A percentile compares a stretch with the other conserved stretches of the same genome.
phyloP scores from a whole-genome alignment of 805 yeast species.

The Teunomyces barrocoloradensis region DNA sequence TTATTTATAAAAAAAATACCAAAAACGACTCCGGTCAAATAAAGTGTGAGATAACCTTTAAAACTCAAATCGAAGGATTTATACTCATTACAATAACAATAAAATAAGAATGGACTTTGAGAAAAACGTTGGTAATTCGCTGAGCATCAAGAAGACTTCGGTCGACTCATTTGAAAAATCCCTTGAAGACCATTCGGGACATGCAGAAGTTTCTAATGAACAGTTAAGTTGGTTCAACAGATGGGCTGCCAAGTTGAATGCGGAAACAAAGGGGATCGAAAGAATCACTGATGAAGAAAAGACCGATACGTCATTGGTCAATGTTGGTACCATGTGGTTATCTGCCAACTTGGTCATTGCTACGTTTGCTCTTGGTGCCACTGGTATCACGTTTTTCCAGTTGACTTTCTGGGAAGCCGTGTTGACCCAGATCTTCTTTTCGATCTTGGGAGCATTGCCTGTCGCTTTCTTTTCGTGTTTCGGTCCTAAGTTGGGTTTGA shows the following conservation, averaged over 20 bases:
- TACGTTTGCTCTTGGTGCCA: slow-evolving; percentile 72
- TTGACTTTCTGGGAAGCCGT: slow-evolving; percentile 73
- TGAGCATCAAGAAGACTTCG: slow-evolving; percentile 18
- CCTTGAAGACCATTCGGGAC: slow-evolving; percentile 20
- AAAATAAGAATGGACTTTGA: slow-evolving; percentile 2
- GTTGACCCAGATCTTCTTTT: slow-evolving; percentile 68
- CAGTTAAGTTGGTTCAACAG: slow-evolving; percentile 29
- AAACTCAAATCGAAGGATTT: not conserved
- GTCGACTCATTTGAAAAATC: slow-evolving; percentile 25
- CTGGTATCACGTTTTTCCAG: slow-evolving; percentile 56
- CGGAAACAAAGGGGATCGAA: slow-evolving; percentile 71
- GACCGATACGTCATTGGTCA: slow-evolving; percentile 59
- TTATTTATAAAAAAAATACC: not conserved
- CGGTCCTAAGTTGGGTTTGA: slow-evolving; percentile 80
- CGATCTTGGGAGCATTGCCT: slow-evolving; percentile 66
- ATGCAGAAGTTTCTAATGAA: slow-evolving; percentile 24
- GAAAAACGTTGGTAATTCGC: slow-evolving; percentile 5
- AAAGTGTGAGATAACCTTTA: slow-evolving; percentile 7
- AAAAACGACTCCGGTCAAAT: not conserved
- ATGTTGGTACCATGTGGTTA: slow-evolving; percentile 86
- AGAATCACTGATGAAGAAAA: slow-evolving; percentile 77
- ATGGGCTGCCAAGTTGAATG: slow-evolving; percentile 35
- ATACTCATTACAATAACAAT: not conserved
- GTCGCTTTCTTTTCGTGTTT: slow-evolving; percentile 82
- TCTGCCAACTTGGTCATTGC: slow-evolving; percentile 88